Evolutionary conservation across 148 eudicot species (phyloP).

Genomic region (Nyssa sinensis): DNA sequence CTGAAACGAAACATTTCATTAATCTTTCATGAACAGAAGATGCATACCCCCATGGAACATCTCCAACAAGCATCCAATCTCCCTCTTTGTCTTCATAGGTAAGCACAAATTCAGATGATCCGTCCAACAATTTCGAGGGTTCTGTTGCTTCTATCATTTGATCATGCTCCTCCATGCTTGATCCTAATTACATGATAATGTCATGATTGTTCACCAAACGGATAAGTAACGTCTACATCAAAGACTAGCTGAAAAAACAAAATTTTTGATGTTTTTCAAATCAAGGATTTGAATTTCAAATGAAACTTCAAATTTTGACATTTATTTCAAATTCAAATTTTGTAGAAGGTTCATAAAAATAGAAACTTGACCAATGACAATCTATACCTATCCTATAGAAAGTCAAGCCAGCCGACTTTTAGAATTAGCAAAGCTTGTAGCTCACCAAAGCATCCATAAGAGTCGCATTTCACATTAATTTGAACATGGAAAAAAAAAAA

Average conservation of each 20-base stretch:
- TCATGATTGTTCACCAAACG: not conserved
- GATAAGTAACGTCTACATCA: not conserved
- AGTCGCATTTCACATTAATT: not conserved
- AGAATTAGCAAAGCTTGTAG: not conserved
- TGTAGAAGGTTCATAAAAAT: too few species aligned
- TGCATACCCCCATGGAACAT: slow-evolving; percentile 91
- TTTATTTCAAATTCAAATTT: too few species aligned
- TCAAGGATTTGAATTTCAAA: slow-evolving; percentile 2
- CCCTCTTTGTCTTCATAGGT: slow-evolving; percentile 96
- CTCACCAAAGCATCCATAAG: not conserved
- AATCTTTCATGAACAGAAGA: slow-evolving; percentile 1
- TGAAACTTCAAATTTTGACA: too few species aligned
- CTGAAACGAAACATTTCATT: not conserved
- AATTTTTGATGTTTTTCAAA: not conserved
- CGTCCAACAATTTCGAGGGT: slow-evolving; percentile 59
- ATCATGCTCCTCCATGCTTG: slow-evolving; percentile 43
- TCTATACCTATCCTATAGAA: not conserved
- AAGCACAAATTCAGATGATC: slow-evolving; percentile 84
- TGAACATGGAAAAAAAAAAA: not conserved
- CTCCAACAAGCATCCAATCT: slow-evolving; percentile 98
- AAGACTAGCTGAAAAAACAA: not conserved
- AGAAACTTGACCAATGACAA: too few species aligned
- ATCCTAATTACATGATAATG: slow-evolving; percentile 30
- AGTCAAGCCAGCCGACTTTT: not conserved
- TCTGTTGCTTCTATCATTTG: slow-evolving; percentile 40